A percentile compares a stretch with the other conserved stretches of the same genome.
These are phyloP conservation scores for Spathaspora gorwiae DNA, from an alignment of 805 yeast genomes.

Conservation along the genomic window DNA sequence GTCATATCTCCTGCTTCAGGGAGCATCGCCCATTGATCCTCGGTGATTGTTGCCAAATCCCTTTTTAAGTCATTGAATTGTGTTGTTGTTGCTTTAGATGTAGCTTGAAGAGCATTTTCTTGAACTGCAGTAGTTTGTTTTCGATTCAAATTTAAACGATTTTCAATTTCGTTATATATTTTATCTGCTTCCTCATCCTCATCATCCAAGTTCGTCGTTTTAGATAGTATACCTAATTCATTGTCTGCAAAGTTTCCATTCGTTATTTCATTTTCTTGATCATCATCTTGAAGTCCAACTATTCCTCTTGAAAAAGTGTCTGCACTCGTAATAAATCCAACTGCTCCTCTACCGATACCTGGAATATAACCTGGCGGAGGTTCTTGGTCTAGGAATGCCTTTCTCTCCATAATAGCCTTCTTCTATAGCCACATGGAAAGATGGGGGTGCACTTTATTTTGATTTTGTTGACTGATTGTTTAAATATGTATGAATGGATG, in stretches of 20 bases:
- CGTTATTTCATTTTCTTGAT: conserved; percentile 17
- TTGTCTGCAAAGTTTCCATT: conserved; percentile 15
- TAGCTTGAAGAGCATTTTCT: conserved; percentile 21
- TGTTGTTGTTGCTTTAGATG: conserved; percentile 9
- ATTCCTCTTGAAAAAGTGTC: conserved; percentile 44
- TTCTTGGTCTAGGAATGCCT: conserved; percentile 70
- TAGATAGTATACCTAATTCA: conserved; percentile 31
- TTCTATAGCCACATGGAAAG: not conserved
- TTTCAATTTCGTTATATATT: conserved; percentile 65
- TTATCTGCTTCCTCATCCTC: conserved; percentile 78
- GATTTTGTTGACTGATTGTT: not conserved
- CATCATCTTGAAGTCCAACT: conserved; percentile 20
- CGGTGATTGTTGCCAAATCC: conserved; percentile 52
- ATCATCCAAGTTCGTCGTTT: conserved; percentile 22
- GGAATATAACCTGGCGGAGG: conserved; percentile 90
- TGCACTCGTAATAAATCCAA: conserved; percentile 85
- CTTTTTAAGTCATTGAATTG: conserved; percentile 69
- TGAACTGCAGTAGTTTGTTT: conserved; percentile 8
- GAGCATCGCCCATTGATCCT: conserved; percentile 71
- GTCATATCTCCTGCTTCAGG: conserved; percentile 93
- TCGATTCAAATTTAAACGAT: conserved; percentile 25
- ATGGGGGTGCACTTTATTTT: not conserved
- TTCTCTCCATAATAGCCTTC: conserved; percentile 42
- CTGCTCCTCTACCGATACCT: conserved; percentile 93
- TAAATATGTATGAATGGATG: not conserved